Evolutionary conservation across 1,284 basidiomycete species (phyloP).

Genomic region (Microbotryomycetes sp.): DNA sequence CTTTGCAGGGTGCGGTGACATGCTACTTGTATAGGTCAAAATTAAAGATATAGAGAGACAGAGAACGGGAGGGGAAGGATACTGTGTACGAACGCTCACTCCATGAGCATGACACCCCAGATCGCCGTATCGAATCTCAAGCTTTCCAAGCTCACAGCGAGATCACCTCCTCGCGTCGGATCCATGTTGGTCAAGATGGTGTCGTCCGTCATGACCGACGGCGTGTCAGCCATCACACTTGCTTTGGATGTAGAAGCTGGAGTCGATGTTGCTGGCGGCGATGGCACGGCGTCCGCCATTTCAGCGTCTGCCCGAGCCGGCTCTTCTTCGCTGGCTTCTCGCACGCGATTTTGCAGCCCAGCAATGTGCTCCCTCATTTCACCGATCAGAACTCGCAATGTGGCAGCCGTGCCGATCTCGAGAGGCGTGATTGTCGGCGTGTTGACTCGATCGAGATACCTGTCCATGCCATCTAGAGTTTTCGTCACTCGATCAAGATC

Average conservation of each 20-base stretch:
- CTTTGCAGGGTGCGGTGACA: no score
- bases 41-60: no score
- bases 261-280: not conserved
- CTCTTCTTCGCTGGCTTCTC: not conserved
- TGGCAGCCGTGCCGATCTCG: not conserved
- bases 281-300: not conserved
- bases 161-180: not conserved
- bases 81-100: not conserved
- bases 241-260: not conserved
- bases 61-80: no score
- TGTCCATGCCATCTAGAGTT: not conserved
- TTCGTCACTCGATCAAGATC: not conserved
- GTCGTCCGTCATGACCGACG: not conserved
- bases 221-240: no score
- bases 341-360: not conserved
- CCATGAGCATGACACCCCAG: not conserved
- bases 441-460: conserved; percentile 1
- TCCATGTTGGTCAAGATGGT: not conserved
- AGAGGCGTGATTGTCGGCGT: not conserved
- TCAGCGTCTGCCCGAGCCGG: not conserved
- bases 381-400: not conserved
- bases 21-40: no score
- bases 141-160: not conserved
- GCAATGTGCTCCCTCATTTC: not conserved
- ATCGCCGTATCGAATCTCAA: conserved; percentile 1